These are phyloP conservation scores for Carex arenaria DNA, from an alignment of 202 grass and related monocot genomes.

Conservation along the genomic window DNA sequence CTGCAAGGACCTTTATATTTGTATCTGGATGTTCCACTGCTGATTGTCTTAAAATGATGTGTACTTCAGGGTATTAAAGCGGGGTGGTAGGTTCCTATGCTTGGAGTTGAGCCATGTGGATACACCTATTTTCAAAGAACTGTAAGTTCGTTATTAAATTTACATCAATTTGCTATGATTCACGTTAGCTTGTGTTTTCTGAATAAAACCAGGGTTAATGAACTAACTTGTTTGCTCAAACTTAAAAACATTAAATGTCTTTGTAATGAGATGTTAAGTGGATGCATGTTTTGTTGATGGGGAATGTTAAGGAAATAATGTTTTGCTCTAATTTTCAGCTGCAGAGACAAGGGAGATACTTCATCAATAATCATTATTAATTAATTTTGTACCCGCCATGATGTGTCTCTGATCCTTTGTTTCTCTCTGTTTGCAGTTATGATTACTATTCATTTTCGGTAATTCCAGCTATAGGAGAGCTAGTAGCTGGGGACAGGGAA, in stretches of 20 bases:
- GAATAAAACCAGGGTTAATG: neutral
- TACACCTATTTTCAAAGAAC: slow-evolving; percentile 62
- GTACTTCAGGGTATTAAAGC: slow-evolving; percentile 73
- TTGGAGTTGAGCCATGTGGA: slow-evolving; percentile 94
- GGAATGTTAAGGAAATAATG: neutral
- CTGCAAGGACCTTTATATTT: neutral
- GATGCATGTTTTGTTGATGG: neutral
- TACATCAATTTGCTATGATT: neutral
- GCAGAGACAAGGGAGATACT: neutral
- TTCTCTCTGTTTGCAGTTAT: slow-evolving; percentile 42
- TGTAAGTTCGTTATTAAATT: slow-evolving; percentile 49
- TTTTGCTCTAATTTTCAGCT: neutral
- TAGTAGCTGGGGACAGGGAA: slow-evolving; percentile 70
- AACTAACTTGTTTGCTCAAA: neutral
- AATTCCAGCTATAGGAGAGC: slow-evolving; percentile 81
- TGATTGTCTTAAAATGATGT: slow-evolving; percentile 22
- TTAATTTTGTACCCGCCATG: neutral
- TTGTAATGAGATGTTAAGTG: neutral
- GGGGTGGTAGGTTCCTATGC: slow-evolving; percentile 84
- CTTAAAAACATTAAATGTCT: neutral
- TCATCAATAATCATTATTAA: neutral
- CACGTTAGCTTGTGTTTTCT: neutral
- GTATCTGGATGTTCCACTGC: neutral
- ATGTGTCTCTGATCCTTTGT: neutral
- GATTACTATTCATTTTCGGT: slow-evolving; percentile 90